Base-by-base conservation (phyloP, 148 eudicot species). In the Camellia lanceoleosa region DNA sequence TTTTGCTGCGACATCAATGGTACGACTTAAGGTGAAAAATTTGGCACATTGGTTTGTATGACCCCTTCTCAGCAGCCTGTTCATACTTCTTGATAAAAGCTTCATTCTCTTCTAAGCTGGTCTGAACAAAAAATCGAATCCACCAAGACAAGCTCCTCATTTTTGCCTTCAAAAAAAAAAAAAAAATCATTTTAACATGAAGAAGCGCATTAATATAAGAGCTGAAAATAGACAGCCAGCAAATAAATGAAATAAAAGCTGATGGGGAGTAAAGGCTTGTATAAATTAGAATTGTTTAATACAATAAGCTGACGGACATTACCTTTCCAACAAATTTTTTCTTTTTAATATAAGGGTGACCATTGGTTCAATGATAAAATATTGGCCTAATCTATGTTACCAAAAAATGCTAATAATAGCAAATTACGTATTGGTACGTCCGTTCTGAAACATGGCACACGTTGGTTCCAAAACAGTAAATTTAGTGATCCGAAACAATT, bases 31-130 rank as follows among this genome's bases (percentile, higher is more conserved):
- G 82, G 80, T 84, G 87, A 72, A 84, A 84, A 56, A 84, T 72
- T 74, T 84, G 87, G 81, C 87, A 84, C 19, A 14, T 56, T 19
- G 87, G 81, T 8, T 0, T 68, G 81, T 81, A 81, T 0, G 87
- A 84, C 7, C 15, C 60, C 70, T 73, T 59, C 18, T 19, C 16
- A 54, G 87, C 81, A 73, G 84, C 87, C 75, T 81, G 79, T 16
- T 84, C 79, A 30, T 81, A 84, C 71, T 81, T 84, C 76, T 84
- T 84, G 43, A 68, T 47, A 9, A 61, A 79, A 60, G 10, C 79
- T 84, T 84, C 81, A 68, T 84, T 84, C 76, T 76, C 87, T 59
- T 84, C 82, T 63, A 84, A 81, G 66, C 84, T 78, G 60, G 73
- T 81, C 58, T 78, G 84, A 13, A 77, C 84, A 69, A 84, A 84